Percentiles rank a stretch among this genome's conserved stretches.
These are phyloP conservation scores for Sugiyamaella floridensis DNA, from an alignment of 805 yeast genomes.

Conservation along the genomic window DNA sequence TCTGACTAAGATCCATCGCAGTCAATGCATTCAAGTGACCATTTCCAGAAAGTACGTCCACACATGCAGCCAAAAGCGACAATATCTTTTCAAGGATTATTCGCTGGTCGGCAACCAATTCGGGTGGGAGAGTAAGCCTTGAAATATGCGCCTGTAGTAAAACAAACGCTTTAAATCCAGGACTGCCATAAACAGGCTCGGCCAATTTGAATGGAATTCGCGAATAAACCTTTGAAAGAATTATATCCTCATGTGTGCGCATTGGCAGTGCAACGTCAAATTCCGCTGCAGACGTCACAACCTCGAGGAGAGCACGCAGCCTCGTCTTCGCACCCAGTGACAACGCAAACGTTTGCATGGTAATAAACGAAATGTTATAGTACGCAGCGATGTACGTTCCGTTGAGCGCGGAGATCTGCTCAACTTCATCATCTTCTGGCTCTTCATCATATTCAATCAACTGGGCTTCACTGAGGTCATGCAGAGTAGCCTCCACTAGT, in stretches of 20 bases:
- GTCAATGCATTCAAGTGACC: constrained; percentile 71
- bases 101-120: constrained; percentile 51
- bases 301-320: constrained; percentile 55
- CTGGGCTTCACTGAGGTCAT: constrained; percentile 50
- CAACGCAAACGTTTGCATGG: constrained; percentile 55
- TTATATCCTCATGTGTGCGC: constrained; percentile 50
- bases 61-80: constrained; percentile 53
- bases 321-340: constrained; percentile 50
- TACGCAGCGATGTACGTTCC: constrained; percentile 72
- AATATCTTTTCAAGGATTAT: constrained; percentile 44
- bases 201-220: constrained; percentile 55
- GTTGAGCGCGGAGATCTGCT: constrained; percentile 49
- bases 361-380: constrained; percentile 55
- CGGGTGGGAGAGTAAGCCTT: constrained; percentile 54
- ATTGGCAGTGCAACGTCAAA: constrained; percentile 56
- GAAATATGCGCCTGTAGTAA: constrained; percentile 78
- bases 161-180: constrained; percentile 63
- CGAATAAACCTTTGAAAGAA: constrained; percentile 46
- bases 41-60: constrained; percentile 72
- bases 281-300: constrained; percentile 62
- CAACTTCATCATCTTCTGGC: constrained; percentile 32
- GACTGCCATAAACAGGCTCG: constrained; percentile 38
- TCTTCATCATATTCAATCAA: constrained; percentile 52
- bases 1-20: constrained; percentile 84
- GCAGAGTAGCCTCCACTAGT: constrained; percentile 61